These are phyloP conservation scores for Scedosporium dehoogii DNA, from an alignment of 2,329 filamentous ascomycete species.

Conservation along the genomic window DNA sequence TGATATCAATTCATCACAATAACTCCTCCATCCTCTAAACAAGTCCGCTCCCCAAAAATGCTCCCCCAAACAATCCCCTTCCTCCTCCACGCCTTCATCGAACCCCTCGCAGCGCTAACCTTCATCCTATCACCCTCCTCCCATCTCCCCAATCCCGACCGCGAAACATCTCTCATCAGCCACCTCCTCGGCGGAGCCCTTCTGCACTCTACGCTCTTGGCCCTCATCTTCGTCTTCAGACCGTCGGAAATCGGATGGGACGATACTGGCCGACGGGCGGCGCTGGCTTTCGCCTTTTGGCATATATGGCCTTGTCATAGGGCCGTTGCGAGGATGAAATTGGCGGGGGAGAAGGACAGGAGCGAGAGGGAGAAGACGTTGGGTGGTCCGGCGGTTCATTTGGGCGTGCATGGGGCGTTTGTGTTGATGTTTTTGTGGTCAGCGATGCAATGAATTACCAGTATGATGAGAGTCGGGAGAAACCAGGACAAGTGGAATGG, in stretches of 20 bases:
- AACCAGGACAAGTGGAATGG: not conserved
- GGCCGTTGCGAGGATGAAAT: slow-evolving; percentile 25
- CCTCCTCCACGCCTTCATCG: slow-evolving; percentile 25
- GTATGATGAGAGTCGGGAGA: not conserved
- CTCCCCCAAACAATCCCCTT: slow-evolving; percentile 21
- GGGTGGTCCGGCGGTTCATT: slow-evolving; percentile 36
- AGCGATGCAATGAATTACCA: not conserved
- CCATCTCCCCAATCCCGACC: slow-evolving; percentile 31
- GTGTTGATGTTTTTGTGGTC: slow-evolving; percentile 22
- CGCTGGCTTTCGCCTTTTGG: slow-evolving; percentile 34
- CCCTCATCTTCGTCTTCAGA: slow-evolving; percentile 23
- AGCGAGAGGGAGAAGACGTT: slow-evolving; percentile 17
- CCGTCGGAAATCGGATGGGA: slow-evolving; percentile 15
- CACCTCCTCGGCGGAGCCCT: slow-evolving; percentile 38
- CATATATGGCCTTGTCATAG: slow-evolving; percentile 38
- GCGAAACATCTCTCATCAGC: slow-evolving; percentile 30
- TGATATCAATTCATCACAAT: not conserved
- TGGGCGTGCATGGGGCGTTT: slow-evolving; percentile 29
- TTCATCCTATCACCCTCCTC: slow-evolving; percentile 32
- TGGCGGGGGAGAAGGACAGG: slow-evolving; percentile 5
- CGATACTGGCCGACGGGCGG: slow-evolving; percentile 21
- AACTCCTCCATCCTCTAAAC: not conserved
- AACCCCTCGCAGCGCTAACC: slow-evolving; percentile 32
- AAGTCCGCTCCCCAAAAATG: not conserved
- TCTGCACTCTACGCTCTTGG: slow-evolving; percentile 32